Conservation (phyloP, 345 rosid species). For the Eucalyptus shirleyi region DNA sequence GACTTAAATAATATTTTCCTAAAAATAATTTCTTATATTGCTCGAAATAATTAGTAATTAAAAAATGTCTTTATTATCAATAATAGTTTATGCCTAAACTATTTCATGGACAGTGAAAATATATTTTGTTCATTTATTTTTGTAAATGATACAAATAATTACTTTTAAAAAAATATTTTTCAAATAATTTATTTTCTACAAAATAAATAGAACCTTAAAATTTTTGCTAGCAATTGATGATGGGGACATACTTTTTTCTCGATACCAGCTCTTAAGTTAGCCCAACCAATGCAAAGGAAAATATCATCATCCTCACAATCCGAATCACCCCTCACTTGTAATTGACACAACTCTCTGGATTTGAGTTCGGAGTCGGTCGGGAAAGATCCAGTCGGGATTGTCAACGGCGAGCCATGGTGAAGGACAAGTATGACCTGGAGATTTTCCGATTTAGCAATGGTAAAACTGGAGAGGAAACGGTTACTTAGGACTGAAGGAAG, state of each 20-base stretch:
- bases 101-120: too few relatives aligned
- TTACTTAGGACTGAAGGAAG: background rate
- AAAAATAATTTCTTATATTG: too few relatives aligned
- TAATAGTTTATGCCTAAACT: background rate
- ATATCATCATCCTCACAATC: background rate
- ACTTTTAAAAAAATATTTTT: accelerated
- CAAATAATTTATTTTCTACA: too few relatives aligned
- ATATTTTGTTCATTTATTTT: background rate
- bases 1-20: too few relatives aligned
- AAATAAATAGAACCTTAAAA: accelerated
- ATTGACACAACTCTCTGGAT: background rate
- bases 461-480: background rate
- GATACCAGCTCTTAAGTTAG: background rate
- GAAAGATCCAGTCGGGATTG: background rate
- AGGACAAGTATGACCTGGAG: background rate
- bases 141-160: too few relatives aligned
- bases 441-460: background rate
- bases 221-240: background rate
- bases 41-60: too few relatives aligned
- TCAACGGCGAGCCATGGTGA: background rate
- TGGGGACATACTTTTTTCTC: background rate
- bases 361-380: background rate
- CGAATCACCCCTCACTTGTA: background rate
- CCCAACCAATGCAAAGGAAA: background rate
- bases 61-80: too few relatives aligned